Evolutionary conservation across 108 stramenopile genomes (phyloP), one percentile per base, ranked within the genome.

Genomic region (Discostella pseudostelligera): DNA sequence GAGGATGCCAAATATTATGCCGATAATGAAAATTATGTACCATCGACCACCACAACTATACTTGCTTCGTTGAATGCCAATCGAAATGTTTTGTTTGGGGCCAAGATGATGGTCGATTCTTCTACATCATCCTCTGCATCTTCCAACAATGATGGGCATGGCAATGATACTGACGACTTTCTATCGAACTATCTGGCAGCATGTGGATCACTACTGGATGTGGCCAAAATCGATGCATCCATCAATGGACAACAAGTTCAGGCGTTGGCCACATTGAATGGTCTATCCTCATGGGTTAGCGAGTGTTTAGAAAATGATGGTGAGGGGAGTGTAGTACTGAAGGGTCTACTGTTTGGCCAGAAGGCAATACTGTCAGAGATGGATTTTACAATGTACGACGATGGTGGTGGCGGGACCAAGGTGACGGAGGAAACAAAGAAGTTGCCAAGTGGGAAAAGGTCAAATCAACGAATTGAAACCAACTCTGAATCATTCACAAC

Each of bases 181-280:
- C 29, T 60, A 19, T 39, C 58, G 22, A 42, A 65, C 7, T 64
- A 72, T 53, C 35, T 65, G 17, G 71, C 71, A 36, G 75, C 79
- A 48, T 87, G 89, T 62, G 56, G 53, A 35, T 81, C 89, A 44
- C 39, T 93, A 21, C 28, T 93, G 7, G 63, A 83, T 42, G 49
- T 66, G 7, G 87, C 87, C 13, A 50, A 87, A 17, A 60, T 76
- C 37, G 88, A 93, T 77, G 82, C 88, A 9, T 69, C 69, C 8
- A 70, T 67, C 28, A 67, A 90, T 36, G 92, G 87, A 45, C 87
- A 90, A 47, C 92, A 93, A 60, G 81, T 83, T 7, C 88, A 90
- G 50, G 88, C 88, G 6, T 56, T 90, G 42, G 83, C 85, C 2
- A 60, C 84, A 11, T 71, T 93, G 43, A 53, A 76, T 28, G 92